A percentile compares a stretch with the other conserved stretches of the same genome.
phyloP scores from a whole-genome alignment of 2,329 filamentous ascomycete species.

The Rachicladosporium sp. region DNA sequence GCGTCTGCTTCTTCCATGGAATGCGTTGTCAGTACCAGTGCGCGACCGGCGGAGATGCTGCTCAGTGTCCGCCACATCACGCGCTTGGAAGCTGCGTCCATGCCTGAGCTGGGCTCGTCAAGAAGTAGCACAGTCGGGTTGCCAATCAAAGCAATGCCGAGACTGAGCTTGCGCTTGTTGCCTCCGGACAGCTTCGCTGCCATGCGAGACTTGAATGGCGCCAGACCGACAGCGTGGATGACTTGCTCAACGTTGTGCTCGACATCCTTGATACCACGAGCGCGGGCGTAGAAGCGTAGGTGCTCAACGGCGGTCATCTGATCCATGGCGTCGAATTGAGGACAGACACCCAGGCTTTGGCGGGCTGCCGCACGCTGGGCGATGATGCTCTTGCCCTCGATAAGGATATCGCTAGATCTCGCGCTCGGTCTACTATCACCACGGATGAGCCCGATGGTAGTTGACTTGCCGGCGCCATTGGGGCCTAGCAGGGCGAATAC shows the following conservation, averaged over 20 bases:
- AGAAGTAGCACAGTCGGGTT: slow-evolving; percentile 78
- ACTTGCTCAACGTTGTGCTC: slow-evolving; percentile 66
- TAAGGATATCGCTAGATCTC: slow-evolving; percentile 62
- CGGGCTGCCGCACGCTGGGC: slow-evolving; percentile 59
- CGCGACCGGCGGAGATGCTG: slow-evolving; percentile 59
- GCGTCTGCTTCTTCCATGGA: slow-evolving; percentile 93
- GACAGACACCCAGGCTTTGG: slow-evolving; percentile 71
- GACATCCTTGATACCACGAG: slow-evolving; percentile 64
- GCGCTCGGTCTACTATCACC: slow-evolving; percentile 68
- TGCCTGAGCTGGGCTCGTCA: slow-evolving; percentile 77
- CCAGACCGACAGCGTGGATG: slow-evolving; percentile 66
- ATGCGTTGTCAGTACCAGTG: slow-evolving; percentile 85
- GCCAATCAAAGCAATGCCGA: slow-evolving; percentile 84
- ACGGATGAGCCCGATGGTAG: slow-evolving; percentile 75
- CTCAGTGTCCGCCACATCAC: slow-evolving; percentile 84
- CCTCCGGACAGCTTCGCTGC: slow-evolving; percentile 72
- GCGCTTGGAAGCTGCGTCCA: slow-evolving; percentile 81
- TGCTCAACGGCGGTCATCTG: slow-evolving; percentile 83
- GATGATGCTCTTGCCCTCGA: slow-evolving; percentile 64
- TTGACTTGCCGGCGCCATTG: slow-evolving; percentile 88
- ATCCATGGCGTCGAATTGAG: slow-evolving; percentile 65
- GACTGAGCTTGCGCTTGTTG: slow-evolving; percentile 81
- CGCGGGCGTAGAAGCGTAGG: slow-evolving; percentile 71
- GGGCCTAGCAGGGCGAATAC: slow-evolving; percentile 82
- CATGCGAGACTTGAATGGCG: slow-evolving; percentile 58